Percentiles rank a stretch among this genome's conserved stretches.
Evolutionary conservation across 371 early-diverging fungal genomes (phyloP).

Genomic region (Mucor sp.): DNA sequence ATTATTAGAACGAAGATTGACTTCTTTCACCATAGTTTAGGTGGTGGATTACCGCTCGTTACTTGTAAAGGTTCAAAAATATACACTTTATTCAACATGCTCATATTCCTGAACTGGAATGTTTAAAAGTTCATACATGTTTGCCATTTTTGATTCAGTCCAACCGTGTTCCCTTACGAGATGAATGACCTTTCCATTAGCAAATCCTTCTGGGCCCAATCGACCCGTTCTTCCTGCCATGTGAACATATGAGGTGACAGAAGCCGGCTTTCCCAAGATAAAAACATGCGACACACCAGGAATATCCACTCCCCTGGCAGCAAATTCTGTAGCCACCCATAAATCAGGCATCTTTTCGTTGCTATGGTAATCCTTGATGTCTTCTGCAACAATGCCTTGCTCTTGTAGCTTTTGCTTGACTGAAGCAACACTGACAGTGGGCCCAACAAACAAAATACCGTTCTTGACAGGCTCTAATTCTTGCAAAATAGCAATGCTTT

Average conservation of each 20-base stretch:
- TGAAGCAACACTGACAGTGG: constrained; percentile 26
- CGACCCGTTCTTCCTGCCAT: constrained; percentile 86
- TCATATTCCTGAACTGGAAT: constrained; percentile 32
- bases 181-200: constrained; percentile 61
- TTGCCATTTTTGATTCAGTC: constrained; percentile 35
- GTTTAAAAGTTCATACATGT: constrained; percentile 42
- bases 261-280: constrained; percentile 70
- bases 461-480: constrained; percentile 51
- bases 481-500: constrained; percentile 55
- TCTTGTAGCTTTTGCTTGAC: constrained; percentile 31
- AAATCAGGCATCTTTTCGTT: constrained; percentile 17
- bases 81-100: constrained; percentile 33
- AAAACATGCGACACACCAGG: constrained; percentile 85
- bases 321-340: constrained; percentile 76
- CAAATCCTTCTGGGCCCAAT: constrained; percentile 45
- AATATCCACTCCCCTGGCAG: constrained; percentile 88
- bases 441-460: constrained; percentile 64
- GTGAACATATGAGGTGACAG: constrained; percentile 72
- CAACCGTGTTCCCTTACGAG: constrained; percentile 53
- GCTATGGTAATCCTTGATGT: constrained; percentile 28
- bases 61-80: no score
- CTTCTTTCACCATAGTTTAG: no score
- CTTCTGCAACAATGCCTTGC: constrained; percentile 24
- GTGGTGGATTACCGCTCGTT: no score
- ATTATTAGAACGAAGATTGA: no score